Evolutionary conservation across 2,329 filamentous ascomycete genomes (phyloP).

Genomic region (Pyrenophora seminiperda): DNA sequence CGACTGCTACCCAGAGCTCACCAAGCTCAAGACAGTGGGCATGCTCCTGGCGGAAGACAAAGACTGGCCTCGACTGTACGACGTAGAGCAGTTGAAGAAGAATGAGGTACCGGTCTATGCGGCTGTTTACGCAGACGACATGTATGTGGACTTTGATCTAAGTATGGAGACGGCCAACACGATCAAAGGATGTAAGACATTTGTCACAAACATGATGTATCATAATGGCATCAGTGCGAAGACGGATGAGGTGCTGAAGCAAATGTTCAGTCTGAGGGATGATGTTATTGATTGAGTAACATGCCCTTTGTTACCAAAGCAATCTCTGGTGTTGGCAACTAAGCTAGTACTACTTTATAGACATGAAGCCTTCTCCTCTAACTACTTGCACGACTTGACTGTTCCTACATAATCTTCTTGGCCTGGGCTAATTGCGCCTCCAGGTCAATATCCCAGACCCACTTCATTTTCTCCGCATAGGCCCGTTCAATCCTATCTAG

Average conservation of each 20-base stretch:
- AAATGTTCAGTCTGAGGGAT: constrained; percentile 78
- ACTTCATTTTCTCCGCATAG: constrained; percentile 41
- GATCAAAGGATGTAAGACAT: constrained; percentile 78
- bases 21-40: constrained; percentile 69
- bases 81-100: constrained; percentile 70
- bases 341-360: no score
- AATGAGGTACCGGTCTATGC: constrained; percentile 89
- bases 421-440: constrained; percentile 43
- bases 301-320: neutral
- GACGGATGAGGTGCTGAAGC: constrained; percentile 75
- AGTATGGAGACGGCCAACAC: constrained; percentile 74
- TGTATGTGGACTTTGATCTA: constrained; percentile 85
- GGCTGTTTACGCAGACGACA: constrained; percentile 81
- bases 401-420: constrained; percentile 30
- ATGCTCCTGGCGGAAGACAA: constrained; percentile 69
- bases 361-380: no score
- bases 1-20: constrained; percentile 76
- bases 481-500: constrained; percentile 45
- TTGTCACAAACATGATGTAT: constrained; percentile 84
- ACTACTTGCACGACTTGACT: no score
- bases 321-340: no score
- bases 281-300: constrained; percentile 61
- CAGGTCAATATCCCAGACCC: constrained; percentile 51
- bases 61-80: constrained; percentile 79
- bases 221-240: constrained; percentile 80